These are phyloP conservation scores for Gillenia trifoliata DNA, from an alignment of 306 rosid genomes.

Conservation along the genomic window DNA sequence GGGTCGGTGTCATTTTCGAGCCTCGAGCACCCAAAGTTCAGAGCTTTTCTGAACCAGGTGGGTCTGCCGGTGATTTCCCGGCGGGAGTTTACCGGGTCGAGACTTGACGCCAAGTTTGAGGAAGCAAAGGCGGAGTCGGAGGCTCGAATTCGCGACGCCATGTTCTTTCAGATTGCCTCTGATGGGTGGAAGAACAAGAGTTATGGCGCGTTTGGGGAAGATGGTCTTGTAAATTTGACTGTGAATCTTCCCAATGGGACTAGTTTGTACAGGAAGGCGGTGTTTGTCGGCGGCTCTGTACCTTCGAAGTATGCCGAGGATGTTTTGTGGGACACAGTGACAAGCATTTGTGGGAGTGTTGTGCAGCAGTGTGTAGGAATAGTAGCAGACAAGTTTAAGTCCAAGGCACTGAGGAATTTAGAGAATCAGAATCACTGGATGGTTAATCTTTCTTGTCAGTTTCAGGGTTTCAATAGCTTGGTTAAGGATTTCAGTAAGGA, in stretches of 20 bases:
- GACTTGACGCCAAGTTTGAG: conserved; percentile 60
- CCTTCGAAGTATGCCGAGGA: conserved; percentile 84
- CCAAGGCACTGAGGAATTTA: conserved; percentile 69
- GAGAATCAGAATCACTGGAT: conserved; percentile 90
- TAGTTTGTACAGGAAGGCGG: conserved; percentile 69
- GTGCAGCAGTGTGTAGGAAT: conserved; percentile 86
- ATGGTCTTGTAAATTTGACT: conserved; percentile 57
- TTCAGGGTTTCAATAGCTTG: conserved; percentile 62
- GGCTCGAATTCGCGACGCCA: conserved; percentile 71
- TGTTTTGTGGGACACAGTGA: conserved; percentile 79
- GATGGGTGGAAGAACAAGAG: conserved; percentile 72
- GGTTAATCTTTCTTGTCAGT: conserved; percentile 92
- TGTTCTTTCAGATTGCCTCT: conserved; percentile 82
- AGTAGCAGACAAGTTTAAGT: conserved; percentile 78
- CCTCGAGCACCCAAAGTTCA: conserved; percentile 78
- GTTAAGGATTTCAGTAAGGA: conserved; percentile 68
- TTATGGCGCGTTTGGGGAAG: conserved; percentile 32
- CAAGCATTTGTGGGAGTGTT: conserved; percentile 69
- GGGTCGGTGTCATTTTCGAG: conserved; percentile 79
- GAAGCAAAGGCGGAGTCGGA: conserved; percentile 79
- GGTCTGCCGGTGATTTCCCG: conserved; percentile 62
- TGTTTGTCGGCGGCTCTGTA: conserved; percentile 61
- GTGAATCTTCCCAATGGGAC: conserved; percentile 95
- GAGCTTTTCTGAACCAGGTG: conserved; percentile 73
- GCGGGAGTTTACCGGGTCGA: conserved; percentile 45